Conservation (phyloP, 495 filamentous ascomycete genomes). For the Aspergillus coremiiformis region DNA sequence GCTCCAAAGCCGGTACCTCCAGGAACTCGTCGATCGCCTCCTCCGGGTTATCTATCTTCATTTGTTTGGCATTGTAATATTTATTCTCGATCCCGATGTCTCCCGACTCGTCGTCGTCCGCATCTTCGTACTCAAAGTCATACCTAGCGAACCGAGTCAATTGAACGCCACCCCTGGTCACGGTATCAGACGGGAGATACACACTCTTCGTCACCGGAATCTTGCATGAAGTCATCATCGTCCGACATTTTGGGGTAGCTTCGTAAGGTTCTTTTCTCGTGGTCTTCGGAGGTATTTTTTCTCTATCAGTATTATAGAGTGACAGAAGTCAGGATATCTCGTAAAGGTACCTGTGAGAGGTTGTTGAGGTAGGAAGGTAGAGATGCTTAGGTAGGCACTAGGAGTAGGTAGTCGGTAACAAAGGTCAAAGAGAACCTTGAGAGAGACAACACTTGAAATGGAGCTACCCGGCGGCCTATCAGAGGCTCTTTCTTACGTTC, state of each 20-base stretch:
- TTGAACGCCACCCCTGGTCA: not conserved
- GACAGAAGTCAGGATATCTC: not conserved
- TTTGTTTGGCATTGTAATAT: slow-evolving; percentile 98
- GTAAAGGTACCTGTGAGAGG: not conserved
- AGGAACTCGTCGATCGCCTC: slow-evolving; percentile 90
- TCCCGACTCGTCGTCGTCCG: slow-evolving; percentile 78
- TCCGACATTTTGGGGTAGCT: slow-evolving; percentile 65
- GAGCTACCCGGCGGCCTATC: slow-evolving; percentile 13
- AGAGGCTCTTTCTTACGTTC: slow-evolving; percentile 7
- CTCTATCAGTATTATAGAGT: not conserved
- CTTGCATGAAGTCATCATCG: slow-evolving; percentile 98
- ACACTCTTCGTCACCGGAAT: slow-evolving; percentile 82
- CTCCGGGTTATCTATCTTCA: slow-evolving; percentile 79
- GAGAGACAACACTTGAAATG: not conserved
- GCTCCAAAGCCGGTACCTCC: slow-evolving; percentile 72
- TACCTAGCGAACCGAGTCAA: slow-evolving; percentile 47
- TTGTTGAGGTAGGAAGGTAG: not conserved
- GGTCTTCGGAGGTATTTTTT: not conserved
- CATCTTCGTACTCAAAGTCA: slow-evolving; percentile 94
- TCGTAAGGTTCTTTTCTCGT: not conserved
- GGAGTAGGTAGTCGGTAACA: too few relatives aligned
- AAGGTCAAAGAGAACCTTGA: not conserved
- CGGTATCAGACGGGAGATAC: slow-evolving; percentile 6
- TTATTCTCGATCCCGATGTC: slow-evolving; percentile 98
- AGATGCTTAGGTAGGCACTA: too few relatives aligned